phyloP scores from a whole-genome alignment of 176 grass and related monocot species.

The Oryza brachyantha region DNA sequence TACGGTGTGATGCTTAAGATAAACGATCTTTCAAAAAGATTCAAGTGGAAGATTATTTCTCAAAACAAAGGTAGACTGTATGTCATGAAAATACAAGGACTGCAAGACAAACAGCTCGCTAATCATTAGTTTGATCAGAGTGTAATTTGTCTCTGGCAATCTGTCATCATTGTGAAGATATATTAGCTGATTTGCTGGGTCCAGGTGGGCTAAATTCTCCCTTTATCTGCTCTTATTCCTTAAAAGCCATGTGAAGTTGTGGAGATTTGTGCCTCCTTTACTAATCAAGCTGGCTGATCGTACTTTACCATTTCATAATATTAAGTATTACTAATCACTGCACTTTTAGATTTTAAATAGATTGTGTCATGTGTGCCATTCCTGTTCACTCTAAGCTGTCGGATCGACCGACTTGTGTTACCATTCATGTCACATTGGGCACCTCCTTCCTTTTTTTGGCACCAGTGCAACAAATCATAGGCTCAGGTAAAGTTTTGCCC shows the following conservation, averaged over 20 bases:
- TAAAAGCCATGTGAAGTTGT: constrained; percentile 52
- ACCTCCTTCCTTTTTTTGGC: constrained; percentile 9
- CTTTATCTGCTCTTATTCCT: constrained; percentile 50
- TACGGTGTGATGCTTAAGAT: background rate
- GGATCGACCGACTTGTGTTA: constrained; percentile 33
- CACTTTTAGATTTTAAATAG: constrained; percentile 34
- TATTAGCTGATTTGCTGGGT: constrained; percentile 54
- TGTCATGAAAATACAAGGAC: background rate
- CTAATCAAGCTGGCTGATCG: constrained; percentile 44
- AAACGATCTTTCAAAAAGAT: background rate
- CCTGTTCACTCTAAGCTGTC: constrained; percentile 48
- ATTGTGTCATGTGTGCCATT: constrained; percentile 33
- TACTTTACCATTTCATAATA: constrained; percentile 34
- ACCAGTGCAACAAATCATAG: background rate
- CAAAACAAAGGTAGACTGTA: background rate
- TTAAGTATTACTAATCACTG: constrained; percentile 21
- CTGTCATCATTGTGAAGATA: constrained; percentile 49
- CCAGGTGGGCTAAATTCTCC: constrained; percentile 46
- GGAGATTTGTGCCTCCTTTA: constrained; percentile 36
- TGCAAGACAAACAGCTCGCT: constrained; percentile 20
- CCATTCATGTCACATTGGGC: constrained; percentile 13
- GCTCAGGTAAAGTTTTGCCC: background rate
- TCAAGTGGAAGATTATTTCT: background rate
- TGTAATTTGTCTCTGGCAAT: constrained; percentile 25
- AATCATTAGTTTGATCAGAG: constrained; percentile 46